phyloP scores from a whole-genome alignment of 768 basidiomycete genomes.

The Solioccasus polychromus region DNA sequence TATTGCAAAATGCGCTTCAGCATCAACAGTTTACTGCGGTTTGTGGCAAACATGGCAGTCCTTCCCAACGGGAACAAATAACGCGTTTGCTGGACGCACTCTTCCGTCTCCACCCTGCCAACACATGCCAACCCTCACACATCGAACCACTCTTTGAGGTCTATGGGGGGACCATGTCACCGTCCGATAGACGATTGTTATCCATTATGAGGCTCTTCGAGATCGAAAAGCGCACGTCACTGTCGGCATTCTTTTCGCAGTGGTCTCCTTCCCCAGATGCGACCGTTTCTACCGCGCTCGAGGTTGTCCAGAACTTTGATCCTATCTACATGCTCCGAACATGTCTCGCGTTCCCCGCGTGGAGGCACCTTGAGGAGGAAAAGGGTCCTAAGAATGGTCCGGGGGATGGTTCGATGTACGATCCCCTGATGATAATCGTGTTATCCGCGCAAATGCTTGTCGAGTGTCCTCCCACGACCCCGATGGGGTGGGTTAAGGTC shows the following conservation, averaged over 20 bases:
- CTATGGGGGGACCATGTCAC: constrained; percentile 72
- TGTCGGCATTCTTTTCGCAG: constrained; percentile 55
- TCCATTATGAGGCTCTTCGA: constrained; percentile 81
- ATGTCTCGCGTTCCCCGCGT: constrained; percentile 65
- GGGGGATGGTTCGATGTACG: constrained; percentile 55
- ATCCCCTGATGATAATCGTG: constrained; percentile 73
- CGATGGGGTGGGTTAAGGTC: constrained; percentile 78
- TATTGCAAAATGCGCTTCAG: constrained; percentile 73
- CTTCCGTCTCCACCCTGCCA: constrained; percentile 73
- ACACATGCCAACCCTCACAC: constrained; percentile 84
- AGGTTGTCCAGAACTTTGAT: constrained; percentile 71
- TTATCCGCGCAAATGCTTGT: constrained; percentile 66
- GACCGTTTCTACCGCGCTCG: constrained; percentile 48
- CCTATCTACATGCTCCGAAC: constrained; percentile 65
- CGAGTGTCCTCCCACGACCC: constrained; percentile 53
- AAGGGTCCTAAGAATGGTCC: constrained; percentile 16
- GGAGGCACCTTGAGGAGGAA: constrained; percentile 51
- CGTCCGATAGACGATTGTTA: constrained; percentile 63
- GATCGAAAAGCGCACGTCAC: constrained; percentile 59
- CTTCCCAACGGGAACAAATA: constrained; percentile 42
- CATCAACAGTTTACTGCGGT: constrained; percentile 59
- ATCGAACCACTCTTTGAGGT: constrained; percentile 71
- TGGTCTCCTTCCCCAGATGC: constrained; percentile 59
- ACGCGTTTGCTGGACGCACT: constrained; percentile 59
- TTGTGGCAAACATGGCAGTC: constrained; percentile 27